Evolutionary conservation across 495 filamentous ascomycete species (phyloP).

Genomic region (Xylaria curta): DNA sequence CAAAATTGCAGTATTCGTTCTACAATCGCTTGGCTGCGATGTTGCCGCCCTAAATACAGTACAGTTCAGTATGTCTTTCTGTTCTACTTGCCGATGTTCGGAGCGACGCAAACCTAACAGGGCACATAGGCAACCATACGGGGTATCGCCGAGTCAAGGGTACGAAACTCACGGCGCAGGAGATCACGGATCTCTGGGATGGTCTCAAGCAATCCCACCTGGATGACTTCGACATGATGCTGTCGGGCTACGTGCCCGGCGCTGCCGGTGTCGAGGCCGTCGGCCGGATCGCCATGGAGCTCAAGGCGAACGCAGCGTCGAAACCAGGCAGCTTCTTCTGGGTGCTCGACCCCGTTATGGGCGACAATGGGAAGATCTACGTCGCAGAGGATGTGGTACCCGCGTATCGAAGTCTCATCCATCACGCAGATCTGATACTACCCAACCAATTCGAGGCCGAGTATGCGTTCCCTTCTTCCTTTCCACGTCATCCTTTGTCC

Average conservation of each 20-base stretch:
- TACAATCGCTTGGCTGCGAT: constrained; percentile 92
- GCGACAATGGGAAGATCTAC: constrained; percentile 89
- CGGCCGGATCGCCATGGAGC: constrained; percentile 79
- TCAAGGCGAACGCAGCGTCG: constrained; percentile 67
- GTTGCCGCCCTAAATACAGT: constrained; percentile 94
- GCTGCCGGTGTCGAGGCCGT: constrained; percentile 83
- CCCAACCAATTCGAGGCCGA: constrained; percentile 98
- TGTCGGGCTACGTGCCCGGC: constrained; percentile 91
- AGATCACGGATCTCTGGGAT: constrained; percentile 84
- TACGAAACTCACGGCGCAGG: constrained; percentile 75
- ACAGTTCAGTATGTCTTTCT: constrained; percentile 73
- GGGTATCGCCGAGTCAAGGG: constrained; percentile 89
- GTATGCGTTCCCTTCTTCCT: constrained; percentile 54
- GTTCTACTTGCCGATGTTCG: constrained; percentile 2
- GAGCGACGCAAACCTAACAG: not conserved
- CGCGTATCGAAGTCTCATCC: constrained; percentile 80
- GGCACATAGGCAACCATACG: constrained; percentile 80
- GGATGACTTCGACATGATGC: constrained; percentile 86
- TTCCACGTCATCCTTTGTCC: not conserved
- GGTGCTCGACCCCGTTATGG: constrained; percentile 99
- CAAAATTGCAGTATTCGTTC: constrained; percentile 88
- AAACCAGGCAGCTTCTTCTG: constrained; percentile 85
- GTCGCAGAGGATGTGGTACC: constrained; percentile 88
- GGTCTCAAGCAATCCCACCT: constrained; percentile 83
- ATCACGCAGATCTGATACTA: constrained; percentile 85